A percentile compares a stretch with the other conserved stretches of the same genome.
Conservation (phyloP, 2,329 filamentous ascomycete species). For the Alternaria angustiovoidea region DNA sequence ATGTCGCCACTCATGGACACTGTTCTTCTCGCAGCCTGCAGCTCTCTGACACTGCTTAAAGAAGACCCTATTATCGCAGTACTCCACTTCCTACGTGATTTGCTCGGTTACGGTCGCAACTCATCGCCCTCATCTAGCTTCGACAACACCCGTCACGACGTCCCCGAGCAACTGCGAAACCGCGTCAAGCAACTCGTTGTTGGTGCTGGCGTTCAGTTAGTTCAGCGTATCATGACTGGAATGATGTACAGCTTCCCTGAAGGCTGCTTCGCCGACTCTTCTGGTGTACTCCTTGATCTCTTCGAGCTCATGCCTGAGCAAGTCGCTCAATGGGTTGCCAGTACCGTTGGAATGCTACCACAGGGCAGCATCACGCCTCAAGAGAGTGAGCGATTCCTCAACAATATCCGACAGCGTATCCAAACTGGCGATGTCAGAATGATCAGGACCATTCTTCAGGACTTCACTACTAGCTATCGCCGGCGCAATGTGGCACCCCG, state of each 20-base stretch:
- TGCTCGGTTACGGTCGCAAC: slow-evolving; percentile 85
- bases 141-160: slow-evolving; percentile 65
- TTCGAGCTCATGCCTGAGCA: slow-evolving; percentile 86
- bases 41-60: slow-evolving; percentile 87
- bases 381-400: slow-evolving; percentile 82
- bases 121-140: slow-evolving; percentile 70
- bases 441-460: slow-evolving; percentile 85
- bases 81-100: slow-evolving; percentile 88
- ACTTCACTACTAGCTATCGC: slow-evolving; percentile 95
- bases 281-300: slow-evolving; percentile 86
- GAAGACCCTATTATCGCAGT: slow-evolving; percentile 90
- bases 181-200: slow-evolving; percentile 76
- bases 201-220: slow-evolving; percentile 76
- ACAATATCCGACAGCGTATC: slow-evolving; percentile 81
- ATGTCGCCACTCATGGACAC: slow-evolving; percentile 79
- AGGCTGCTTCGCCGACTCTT: slow-evolving; percentile 94
- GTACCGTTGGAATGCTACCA: slow-evolving; percentile 84
- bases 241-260: slow-evolving; percentile 99
- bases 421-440: slow-evolving; percentile 74
- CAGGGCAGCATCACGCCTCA: slow-evolving; percentile 73
- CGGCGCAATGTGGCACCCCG: slow-evolving; percentile 93
- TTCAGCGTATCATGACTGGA: slow-evolving; percentile 89
- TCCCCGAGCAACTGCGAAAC: slow-evolving; percentile 73
- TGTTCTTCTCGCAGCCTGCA: slow-evolving; percentile 86
- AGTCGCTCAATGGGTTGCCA: slow-evolving; percentile 82